Conservation (phyloP, 176 grass and related monocot species). For the Musa beccarii region DNA sequence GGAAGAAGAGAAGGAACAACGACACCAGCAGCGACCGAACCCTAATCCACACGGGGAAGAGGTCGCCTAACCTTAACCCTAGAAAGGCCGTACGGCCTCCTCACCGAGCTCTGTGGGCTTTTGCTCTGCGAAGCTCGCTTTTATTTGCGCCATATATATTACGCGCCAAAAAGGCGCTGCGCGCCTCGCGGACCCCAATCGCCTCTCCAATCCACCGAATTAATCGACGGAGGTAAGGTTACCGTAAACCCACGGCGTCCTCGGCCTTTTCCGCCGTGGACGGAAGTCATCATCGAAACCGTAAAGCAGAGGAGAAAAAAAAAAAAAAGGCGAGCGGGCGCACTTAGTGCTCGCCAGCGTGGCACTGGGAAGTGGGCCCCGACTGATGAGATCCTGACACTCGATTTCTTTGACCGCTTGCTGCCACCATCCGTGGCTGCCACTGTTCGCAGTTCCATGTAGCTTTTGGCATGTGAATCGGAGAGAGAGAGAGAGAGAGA, state of each 20-base stretch:
- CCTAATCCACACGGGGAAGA: neutral
- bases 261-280: too few species aligned
- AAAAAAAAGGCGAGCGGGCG: neutral
- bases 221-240: neutral
- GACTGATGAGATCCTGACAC: neutral
- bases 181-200: slow-evolving; percentile 39
- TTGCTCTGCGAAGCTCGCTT: too few species aligned
- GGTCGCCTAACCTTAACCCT: neutral
- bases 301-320: neutral
- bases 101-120: too few species aligned
- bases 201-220: slow-evolving; percentile 1
- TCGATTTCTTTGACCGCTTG: neutral
- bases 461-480: neutral
- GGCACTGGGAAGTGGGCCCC: neutral
- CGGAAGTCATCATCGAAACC: neutral
- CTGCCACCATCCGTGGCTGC: neutral
- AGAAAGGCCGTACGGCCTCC: neutral
- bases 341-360: neutral
- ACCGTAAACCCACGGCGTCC: neutral
- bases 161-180: slow-evolving; percentile 30
- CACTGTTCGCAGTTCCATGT: neutral
- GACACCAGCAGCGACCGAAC: too few species aligned
- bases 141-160: neutral
- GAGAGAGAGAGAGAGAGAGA: neutral
- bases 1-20: neutral